Conservation (phyloP, 352 stramenopile genomes). For the Pythium biforme region DNA sequence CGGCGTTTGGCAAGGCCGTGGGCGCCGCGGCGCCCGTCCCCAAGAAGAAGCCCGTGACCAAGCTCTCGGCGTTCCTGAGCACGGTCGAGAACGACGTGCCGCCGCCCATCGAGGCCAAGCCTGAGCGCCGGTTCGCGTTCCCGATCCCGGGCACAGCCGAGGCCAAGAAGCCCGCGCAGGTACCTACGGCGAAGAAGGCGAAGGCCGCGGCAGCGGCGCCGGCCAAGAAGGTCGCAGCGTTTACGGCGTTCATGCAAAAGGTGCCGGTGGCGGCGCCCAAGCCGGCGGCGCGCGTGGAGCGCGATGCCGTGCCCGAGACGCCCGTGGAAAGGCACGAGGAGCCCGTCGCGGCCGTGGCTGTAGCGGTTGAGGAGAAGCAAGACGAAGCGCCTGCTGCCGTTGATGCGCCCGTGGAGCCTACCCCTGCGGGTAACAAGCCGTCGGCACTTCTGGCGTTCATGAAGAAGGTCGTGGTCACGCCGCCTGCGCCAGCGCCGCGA, state of each 20-base stretch:
- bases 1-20: conserved; percentile 25
- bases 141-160: conserved; percentile 11
- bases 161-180: conserved; percentile 10
- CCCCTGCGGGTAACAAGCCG: not conserved
- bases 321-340: not conserved
- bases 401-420: not conserved
- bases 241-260: conserved; percentile 9
- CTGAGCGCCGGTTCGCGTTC: conserved; percentile 12
- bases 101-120: conserved; percentile 10
- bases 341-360: not conserved
- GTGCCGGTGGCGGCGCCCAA: not conserved
- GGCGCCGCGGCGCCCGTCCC: not conserved
- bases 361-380: not conserved
- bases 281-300: not conserved
- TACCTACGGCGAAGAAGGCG: not conserved
- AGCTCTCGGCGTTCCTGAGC: conserved; percentile 64
- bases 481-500: not conserved
- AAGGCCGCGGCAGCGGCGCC: not conserved
- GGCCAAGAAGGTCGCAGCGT: not conserved
- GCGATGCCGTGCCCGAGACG: not conserved
- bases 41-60: conserved; percentile 35
- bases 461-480: conserved; percentile 2
- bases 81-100: conserved; percentile 41
- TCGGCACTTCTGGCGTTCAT: conserved; percentile 1
- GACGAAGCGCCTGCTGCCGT: not conserved